These are phyloP conservation scores for Colletotrichum australisinense DNA, from an alignment of 2,329 filamentous ascomycete genomes.

Conservation along the genomic window DNA sequence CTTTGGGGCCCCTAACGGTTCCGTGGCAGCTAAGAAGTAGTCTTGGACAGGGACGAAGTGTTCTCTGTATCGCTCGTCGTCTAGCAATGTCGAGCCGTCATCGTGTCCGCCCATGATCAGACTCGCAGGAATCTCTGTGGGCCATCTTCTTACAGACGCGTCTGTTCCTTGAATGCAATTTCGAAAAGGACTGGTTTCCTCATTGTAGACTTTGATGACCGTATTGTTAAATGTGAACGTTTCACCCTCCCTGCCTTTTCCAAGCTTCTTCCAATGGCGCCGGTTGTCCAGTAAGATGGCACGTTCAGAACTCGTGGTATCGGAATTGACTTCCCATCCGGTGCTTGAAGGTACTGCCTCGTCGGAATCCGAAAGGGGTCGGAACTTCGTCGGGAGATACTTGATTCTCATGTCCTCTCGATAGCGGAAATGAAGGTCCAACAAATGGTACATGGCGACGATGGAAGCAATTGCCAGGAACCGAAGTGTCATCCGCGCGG, in stretches of 20 bases:
- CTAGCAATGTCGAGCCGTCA: not conserved
- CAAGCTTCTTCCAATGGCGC: conserved; percentile 42
- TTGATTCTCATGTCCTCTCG: conserved; percentile 30
- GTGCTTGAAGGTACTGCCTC: conserved; percentile 7
- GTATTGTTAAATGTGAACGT: conserved; percentile 42
- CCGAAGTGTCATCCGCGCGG: conserved; percentile 14
- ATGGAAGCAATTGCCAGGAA: conserved; percentile 16
- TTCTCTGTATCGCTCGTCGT: conserved; percentile 13
- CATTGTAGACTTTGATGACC: conserved; percentile 46
- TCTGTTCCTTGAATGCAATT: conserved; percentile 42
- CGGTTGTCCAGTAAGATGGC: conserved; percentile 36
- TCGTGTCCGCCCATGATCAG: conserved; percentile 42
- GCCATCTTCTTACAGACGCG: conserved; percentile 39
- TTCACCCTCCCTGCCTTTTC: conserved; percentile 45
- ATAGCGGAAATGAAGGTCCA: conserved; percentile 28
- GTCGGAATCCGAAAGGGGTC: conserved; percentile 3
- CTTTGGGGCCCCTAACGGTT: conserved; percentile 8
- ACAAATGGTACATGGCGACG: conserved; percentile 21
- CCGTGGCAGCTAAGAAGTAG: conserved; percentile 42
- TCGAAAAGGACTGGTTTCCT: conserved; percentile 42
- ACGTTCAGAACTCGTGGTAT: not conserved
- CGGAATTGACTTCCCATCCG: conserved; percentile 1
- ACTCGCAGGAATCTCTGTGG: conserved; percentile 45
- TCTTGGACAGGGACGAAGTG: conserved; percentile 44
- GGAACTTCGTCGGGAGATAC: conserved; percentile 31